Evolutionary conservation across 441 rosid species (phyloP), one percentile per base, ranked within the genome.

Genomic region (Cnidoscolus chayamansa): DNA sequence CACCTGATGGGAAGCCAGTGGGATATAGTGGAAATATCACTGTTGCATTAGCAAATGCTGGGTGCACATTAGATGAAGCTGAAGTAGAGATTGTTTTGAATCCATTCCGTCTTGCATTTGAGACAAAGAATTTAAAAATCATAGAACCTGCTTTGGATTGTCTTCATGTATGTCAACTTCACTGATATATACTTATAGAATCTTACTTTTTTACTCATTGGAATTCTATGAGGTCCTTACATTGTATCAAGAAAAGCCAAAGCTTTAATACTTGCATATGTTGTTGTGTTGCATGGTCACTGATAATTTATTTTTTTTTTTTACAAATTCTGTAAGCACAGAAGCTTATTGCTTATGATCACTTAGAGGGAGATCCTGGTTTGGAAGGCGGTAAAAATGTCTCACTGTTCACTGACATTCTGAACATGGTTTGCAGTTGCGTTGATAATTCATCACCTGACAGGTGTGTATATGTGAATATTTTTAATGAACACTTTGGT

Each of bases 261-360:
- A 74, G 30, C 59, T 61, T 25, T 66, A 53, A 40, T 53, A 67
- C 47, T 59, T 62, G 48, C 37, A 20, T 25, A 25, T 49, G 3
- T 51, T 20, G 3, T 55, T 50, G 40, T 17, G 32, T 17, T 32
- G 49, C 12, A 48, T 59, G 58, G 53, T 9, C 50, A 20, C 13
- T 1, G 37, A 67, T 84, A 70, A 68, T 45, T 69, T 79, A 16
- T 57, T 68, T 56, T 72, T 49, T 25, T 25, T 25, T 35, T 35
- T 35, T 74, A 81, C 70, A 66, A 77, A 72, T 79, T 74, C 30
- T 68, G 66, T 68, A 63, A 72, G 56, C 30, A 35, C 97, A 96
- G 99, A 96, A 91, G 91, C 92, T 93, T 66, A 91, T 96, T 79
- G 97, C 99, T n/a, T 96, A 96, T 63, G 92, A 96, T 79, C 99